These are phyloP conservation scores for Akebia trifoliata DNA, from an alignment of 164 flowering plant genomes.

Conservation along the genomic window DNA sequence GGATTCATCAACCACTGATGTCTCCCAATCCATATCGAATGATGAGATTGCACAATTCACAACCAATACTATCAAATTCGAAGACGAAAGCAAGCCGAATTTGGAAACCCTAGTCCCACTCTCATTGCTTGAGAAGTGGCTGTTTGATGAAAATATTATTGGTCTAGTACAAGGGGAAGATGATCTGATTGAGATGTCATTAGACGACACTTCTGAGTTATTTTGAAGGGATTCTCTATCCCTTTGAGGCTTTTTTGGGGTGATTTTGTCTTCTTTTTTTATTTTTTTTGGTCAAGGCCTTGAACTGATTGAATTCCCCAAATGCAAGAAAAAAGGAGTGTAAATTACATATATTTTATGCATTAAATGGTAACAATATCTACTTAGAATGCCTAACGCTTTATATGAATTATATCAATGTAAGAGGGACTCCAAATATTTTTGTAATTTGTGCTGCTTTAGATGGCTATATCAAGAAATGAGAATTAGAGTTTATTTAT, in stretches of 20 bases:
- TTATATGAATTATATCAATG: too few relatives aligned
- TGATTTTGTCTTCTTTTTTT: not conserved
- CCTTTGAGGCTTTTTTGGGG: constrained; percentile 1
- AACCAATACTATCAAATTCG: constrained; percentile 28
- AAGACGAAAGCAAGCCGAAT: constrained; percentile 44
- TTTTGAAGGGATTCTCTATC: constrained; percentile 21
- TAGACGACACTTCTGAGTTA: constrained; percentile 36
- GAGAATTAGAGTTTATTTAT: too few relatives aligned
- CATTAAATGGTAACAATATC: constrained; percentile 11
- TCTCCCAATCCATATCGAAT: constrained; percentile 38
- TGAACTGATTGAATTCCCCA: constrained; percentile 7
- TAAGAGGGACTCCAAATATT: too few relatives aligned
- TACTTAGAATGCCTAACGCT: too few relatives aligned
- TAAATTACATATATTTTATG: constrained; percentile 19
- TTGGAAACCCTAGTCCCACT: constrained; percentile 24
- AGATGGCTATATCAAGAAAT: too few relatives aligned
- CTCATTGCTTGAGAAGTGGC: constrained; percentile 72
- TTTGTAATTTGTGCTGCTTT: too few relatives aligned
- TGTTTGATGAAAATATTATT: constrained; percentile 44
- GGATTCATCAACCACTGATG: constrained; percentile 44
- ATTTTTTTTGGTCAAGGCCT: constrained; percentile 12
- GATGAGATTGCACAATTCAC: constrained; percentile 4
- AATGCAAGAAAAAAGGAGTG: constrained; percentile 21
- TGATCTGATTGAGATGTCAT: constrained; percentile 26
- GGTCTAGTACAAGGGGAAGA: constrained; percentile 29